phyloP scores from a whole-genome alignment of 139 green algal genomes.

The Mesotaenium endlicherianum region DNA sequence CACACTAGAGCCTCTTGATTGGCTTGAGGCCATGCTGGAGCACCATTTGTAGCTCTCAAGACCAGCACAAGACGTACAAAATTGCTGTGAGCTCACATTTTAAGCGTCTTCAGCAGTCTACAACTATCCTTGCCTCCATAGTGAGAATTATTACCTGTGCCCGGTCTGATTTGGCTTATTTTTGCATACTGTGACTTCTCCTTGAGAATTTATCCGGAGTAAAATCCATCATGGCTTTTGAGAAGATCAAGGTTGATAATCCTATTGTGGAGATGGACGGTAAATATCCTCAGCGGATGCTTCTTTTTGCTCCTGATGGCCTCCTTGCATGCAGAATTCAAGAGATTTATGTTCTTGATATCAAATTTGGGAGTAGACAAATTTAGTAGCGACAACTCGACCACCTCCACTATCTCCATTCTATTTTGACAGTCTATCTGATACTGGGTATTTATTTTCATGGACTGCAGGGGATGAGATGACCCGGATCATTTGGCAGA shows the following conservation, averaged over 20 bases:
- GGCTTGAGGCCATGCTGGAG: too few species aligned
- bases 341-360: background rate
- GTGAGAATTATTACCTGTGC: background rate
- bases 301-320: too few species aligned
- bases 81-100: background rate
- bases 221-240: slow-evolving; percentile 15
- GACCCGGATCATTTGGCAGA: slow-evolving; percentile 80
- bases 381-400: too few species aligned
- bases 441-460: slow-evolving; percentile 11
- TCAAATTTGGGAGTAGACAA: too few species aligned
- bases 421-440: too few species aligned
- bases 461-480: slow-evolving; percentile 69
- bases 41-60: too few species aligned
- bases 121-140: background rate
- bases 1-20: too few species aligned
- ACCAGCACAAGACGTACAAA: background rate
- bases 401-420: background rate
- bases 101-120: background rate
- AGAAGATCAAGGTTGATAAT: slow-evolving; percentile 83
- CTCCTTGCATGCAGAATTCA: too few species aligned
- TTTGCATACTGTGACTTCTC: background rate
- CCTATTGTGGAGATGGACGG: slow-evolving; percentile 94
- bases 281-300: too few species aligned
- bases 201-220: background rate
- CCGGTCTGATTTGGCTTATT: background rate